Conservation (phyloP, 2,329 filamentous ascomycete genomes). For the Monilinia fructicola region DNA sequence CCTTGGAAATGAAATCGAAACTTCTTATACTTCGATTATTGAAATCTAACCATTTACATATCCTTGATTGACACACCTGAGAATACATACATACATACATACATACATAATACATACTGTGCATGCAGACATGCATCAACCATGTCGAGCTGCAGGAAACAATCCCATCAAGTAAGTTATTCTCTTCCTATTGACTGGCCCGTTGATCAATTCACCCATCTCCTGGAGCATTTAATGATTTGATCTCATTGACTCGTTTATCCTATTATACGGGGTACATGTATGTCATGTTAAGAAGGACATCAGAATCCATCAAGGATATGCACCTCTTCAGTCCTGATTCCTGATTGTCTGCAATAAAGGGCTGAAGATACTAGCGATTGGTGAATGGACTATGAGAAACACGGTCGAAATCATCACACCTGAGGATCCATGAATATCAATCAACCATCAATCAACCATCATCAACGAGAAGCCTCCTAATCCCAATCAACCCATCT, state of each 20-base stretch:
- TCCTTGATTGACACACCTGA: slow-evolving; percentile 7
- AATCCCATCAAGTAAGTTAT: slow-evolving; percentile 4
- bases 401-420: too few species aligned
- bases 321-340: slow-evolving; percentile 7
- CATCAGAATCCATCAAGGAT: background rate
- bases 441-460: background rate
- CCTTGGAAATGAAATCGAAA: too few species aligned
- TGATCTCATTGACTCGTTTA: background rate
- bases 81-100: background rate
- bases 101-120: background rate
- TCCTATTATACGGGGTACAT: background rate
- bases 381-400: background rate
- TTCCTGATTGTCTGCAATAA: background rate
- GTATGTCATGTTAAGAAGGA: slow-evolving; percentile 7
- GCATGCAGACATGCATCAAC: slow-evolving; percentile 17
- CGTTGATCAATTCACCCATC: background rate
- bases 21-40: background rate
- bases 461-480: background rate
- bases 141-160: slow-evolving; percentile 12
- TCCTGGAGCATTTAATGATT: background rate
- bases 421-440: too few species aligned
- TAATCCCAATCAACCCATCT: background rate
- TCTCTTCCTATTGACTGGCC: slow-evolving; percentile 2
- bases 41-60: slow-evolving; percentile 16
- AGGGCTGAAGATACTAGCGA: background rate